Conservation (phyloP, 768 basidiomycete species). For the Mycena belliarum region DNA sequence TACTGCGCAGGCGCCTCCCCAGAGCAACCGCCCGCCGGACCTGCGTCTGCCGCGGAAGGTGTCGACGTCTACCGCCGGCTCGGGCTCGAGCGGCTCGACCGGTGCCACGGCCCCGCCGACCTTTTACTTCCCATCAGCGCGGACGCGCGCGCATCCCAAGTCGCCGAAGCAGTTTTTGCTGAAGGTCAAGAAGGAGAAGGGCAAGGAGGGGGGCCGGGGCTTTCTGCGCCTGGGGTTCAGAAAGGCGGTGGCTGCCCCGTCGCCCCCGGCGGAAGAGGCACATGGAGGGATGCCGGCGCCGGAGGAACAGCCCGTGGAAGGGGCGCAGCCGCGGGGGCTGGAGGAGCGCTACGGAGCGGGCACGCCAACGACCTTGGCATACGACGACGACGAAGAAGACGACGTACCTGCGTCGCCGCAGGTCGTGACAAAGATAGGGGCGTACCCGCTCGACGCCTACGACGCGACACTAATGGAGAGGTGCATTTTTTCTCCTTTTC, state of each 20-base stretch:
- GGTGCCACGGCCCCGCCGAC: background rate
- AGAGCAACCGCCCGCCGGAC: background rate
- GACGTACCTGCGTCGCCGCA: background rate
- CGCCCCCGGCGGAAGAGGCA: background rate
- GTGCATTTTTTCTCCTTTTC: too few species aligned
- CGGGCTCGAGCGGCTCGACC: too few species aligned
- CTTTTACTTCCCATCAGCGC: constrained; percentile 17
- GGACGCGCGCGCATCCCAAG: constrained; percentile 23
- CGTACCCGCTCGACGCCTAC: constrained; percentile 27
- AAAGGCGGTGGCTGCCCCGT: background rate
- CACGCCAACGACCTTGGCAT: background rate
- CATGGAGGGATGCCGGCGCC: too few species aligned
- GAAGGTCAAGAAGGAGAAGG: constrained; percentile 14
- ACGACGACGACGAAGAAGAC: background rate
- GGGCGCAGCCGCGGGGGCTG: too few species aligned
- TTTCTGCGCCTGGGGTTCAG: constrained; percentile 8
- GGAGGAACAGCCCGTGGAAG: too few species aligned
- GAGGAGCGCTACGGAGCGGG: background rate
- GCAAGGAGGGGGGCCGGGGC: constrained; percentile 18
- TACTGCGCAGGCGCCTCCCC: background rate
- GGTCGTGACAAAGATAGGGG: constrained; percentile 20
- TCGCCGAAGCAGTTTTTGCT: constrained; percentile 10
- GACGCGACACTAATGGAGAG: constrained; percentile 23
- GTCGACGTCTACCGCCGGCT: too few species aligned
- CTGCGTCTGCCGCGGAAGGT: too few species aligned